These are phyloP conservation scores for Gnomoniopsis sp. DNA, from an alignment of 2,329 filamentous ascomycete species.

Conservation along the genomic window DNA sequence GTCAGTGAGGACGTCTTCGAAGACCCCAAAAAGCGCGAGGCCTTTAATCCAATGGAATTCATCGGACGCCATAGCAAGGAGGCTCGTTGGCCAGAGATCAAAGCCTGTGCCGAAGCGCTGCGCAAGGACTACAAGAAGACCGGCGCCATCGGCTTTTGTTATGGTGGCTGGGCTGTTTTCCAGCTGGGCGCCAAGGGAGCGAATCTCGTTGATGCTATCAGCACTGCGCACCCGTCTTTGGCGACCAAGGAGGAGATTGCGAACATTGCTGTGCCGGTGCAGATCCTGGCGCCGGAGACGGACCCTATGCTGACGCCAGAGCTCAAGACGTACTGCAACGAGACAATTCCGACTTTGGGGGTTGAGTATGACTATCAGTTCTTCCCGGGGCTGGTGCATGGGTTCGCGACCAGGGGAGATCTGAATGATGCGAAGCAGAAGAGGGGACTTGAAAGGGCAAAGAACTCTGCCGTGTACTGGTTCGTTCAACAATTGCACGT, in stretches of 20 bases:
- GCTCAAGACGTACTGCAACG: constrained; percentile 41
- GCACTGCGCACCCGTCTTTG: constrained; percentile 40
- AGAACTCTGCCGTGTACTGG: constrained; percentile 45
- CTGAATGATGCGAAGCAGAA: constrained; percentile 34
- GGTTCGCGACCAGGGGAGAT: constrained; percentile 40
- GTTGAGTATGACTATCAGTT: constrained; percentile 47
- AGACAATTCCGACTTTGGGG: constrained; percentile 33
- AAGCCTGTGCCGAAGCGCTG: constrained; percentile 33
- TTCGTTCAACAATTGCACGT: constrained; percentile 25
- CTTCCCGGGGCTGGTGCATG: constrained; percentile 48
- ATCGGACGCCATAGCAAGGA: background rate
- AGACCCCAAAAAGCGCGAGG: background rate
- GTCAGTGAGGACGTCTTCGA: background rate
- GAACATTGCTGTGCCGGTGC: constrained; percentile 38
- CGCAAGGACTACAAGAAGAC: constrained; percentile 28
- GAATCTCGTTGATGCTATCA: constrained; percentile 43
- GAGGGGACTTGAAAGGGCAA: constrained; percentile 42
- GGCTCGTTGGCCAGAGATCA: constrained; percentile 32
- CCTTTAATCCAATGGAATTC: background rate
- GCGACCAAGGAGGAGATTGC: constrained; percentile 44
- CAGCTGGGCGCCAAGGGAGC: constrained; percentile 38
- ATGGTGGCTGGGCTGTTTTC: constrained; percentile 48
- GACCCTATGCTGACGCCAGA: constrained; percentile 41
- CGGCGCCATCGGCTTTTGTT: constrained; percentile 47
- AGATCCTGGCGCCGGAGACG: constrained; percentile 46